Conservation (phyloP, 2,329 filamentous ascomycete genomes). For the Beauveria scarabaeidicola region DNA sequence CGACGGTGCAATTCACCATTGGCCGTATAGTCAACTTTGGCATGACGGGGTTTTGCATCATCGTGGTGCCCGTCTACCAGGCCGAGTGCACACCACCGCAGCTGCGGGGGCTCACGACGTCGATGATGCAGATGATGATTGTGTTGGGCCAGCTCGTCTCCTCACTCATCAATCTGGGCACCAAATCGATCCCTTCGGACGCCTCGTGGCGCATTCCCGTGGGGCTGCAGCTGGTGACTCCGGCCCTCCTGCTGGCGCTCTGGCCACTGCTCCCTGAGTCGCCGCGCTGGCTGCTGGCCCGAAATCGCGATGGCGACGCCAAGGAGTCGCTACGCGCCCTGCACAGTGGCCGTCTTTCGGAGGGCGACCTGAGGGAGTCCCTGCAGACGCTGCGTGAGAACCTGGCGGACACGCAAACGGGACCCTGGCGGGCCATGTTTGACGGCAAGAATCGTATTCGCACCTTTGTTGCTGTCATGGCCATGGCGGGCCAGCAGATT, state of each 20-base stretch:
- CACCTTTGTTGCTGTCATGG: constrained; percentile 19
- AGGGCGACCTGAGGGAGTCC: constrained; percentile 18
- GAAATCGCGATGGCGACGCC: constrained; percentile 27
- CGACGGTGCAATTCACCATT: constrained; percentile 21
- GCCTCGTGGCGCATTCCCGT: constrained; percentile 35
- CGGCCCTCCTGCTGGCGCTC: constrained; percentile 26
- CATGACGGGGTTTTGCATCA: constrained; percentile 24
- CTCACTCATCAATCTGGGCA: constrained; percentile 20
- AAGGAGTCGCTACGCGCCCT: constrained; percentile 23
- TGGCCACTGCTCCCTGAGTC: constrained; percentile 34
- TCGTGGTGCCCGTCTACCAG: constrained; percentile 24
- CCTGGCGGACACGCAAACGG: constrained; percentile 15
- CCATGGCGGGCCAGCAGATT: constrained; percentile 24
- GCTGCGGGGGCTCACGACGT: constrained; percentile 21
- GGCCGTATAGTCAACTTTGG: constrained; percentile 22
- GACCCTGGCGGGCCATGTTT: constrained; percentile 18
- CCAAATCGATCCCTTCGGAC: constrained; percentile 16
- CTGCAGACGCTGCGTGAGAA: constrained; percentile 15
- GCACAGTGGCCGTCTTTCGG: constrained; percentile 18
- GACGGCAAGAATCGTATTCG: constrained; percentile 15
- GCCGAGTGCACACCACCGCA: constrained; percentile 19
- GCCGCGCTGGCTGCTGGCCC: constrained; percentile 35
- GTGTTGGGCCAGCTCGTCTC: constrained; percentile 19
- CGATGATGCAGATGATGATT: constrained; percentile 22
- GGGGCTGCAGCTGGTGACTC: constrained; percentile 34